Evolutionary conservation across 1,284 basidiomycete species (phyloP), one percentile per base, ranked within the genome.

Genomic region (Cutaneotrichosporon sp.): DNA sequence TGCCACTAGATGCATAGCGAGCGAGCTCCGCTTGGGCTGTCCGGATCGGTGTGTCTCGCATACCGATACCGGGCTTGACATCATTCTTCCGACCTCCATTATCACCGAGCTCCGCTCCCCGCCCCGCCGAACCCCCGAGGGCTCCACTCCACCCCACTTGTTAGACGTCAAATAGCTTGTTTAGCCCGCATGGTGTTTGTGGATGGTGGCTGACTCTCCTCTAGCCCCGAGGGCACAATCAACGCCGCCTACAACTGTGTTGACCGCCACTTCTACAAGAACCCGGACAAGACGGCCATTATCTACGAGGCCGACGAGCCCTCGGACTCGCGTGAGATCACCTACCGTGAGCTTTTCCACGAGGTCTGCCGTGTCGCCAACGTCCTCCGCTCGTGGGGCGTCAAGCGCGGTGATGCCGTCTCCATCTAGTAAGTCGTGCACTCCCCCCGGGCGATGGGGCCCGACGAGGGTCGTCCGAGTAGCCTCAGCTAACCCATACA

Each of bases 261-360:
- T 54, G 96, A 98, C 76, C 84, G 96, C 60, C 73, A 75, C 61
- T 72, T 89, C 32, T 91, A 88, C 79, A 84, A 86, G 72, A 79
- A 91, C 68, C 94, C 94, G 0, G 79, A 97, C 72, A 91, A 89
- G 87, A 84, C 86, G 22, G 94, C 94, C 43, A 96, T 98, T 78
- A 94, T 98, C 77, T 98, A 94, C 79, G 94, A 98, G 76, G 93
- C 91, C 4, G 96, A 98, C 67, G 94, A 97, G 76, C 89, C 92
- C 1, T 83, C 82, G 52, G 82, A 91, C 59, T 87, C 89, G 52
- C 75, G 82, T 57, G 80, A 86, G 55, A 81, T 97, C 71, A 80
- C 84, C 37, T 97, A 90, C 72, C 79, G 81, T 17, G 83, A 97
- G 74, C 87, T 98, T 55, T 83, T 97, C 52, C 84, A 84, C 59